Conservation (phyloP, 306 rosid genomes). For the Erythrophleum fordii region DNA sequence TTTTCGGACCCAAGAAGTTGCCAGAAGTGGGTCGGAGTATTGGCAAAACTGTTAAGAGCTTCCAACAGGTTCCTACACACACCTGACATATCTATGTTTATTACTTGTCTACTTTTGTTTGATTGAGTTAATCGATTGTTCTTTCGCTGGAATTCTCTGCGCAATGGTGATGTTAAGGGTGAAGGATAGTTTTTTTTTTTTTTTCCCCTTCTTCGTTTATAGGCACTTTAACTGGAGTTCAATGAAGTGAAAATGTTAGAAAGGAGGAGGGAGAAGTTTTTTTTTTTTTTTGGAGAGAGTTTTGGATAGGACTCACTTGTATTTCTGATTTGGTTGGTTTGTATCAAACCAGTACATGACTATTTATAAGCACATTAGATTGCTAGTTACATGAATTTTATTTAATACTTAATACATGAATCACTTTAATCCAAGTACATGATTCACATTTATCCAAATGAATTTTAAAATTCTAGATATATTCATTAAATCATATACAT, state of each 20-base stretch:
- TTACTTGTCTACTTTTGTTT: neutral
- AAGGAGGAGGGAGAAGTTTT: too few relatives aligned
- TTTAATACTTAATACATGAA: too few relatives aligned
- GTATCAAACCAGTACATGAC: too few relatives aligned
- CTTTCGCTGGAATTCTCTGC: neutral
- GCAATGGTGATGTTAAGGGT: neutral
- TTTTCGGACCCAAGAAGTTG: conserved; percentile 91
- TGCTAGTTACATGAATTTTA: too few relatives aligned
- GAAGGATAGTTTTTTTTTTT: neutral
- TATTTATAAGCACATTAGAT: too few relatives aligned
- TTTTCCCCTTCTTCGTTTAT: neutral
- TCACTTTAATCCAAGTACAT: too few relatives aligned
- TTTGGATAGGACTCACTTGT: too few relatives aligned
- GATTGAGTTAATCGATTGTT: neutral
- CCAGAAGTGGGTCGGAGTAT: conserved; percentile 97
- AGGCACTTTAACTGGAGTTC: neutral
- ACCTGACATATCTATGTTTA: neutral
- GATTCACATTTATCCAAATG: too few relatives aligned
- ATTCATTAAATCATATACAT: too few relatives aligned
- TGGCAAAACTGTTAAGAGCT: conserved; percentile 95
- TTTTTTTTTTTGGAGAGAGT: too few relatives aligned
- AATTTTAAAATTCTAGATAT: too few relatives aligned
- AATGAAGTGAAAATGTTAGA: neutral
- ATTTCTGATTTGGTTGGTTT: too few relatives aligned
- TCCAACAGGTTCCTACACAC: conserved; percentile 76